These are phyloP conservation scores for Blastobotrys aristatus DNA, from an alignment of 1,139 yeast species.

Conservation along the genomic window DNA sequence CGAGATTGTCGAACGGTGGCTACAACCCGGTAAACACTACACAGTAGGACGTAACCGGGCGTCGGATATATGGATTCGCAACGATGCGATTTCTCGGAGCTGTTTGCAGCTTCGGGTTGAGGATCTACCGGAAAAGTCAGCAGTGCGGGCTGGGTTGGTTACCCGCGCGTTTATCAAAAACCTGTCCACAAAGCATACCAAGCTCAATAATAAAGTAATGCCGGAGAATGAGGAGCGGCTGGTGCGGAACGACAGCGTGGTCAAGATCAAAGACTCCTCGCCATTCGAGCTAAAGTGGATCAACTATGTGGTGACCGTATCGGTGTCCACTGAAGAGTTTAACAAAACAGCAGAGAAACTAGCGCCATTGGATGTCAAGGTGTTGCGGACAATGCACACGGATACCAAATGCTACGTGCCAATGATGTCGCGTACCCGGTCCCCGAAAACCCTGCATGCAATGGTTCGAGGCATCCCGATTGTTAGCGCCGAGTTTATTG, in stretches of 20 bases:
- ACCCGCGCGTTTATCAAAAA: neutral
- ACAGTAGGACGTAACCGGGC: neutral
- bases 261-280: neutral
- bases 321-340: neutral
- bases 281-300: neutral
- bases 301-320: neutral
- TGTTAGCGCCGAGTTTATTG: constrained; percentile 23
- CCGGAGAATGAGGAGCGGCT: neutral
- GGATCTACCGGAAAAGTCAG: neutral
- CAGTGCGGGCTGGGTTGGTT: neutral
- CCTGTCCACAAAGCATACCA: neutral
- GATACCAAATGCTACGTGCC: constrained; percentile 23
- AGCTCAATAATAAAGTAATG: neutral
- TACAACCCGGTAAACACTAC: constrained; percentile 5
- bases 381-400: constrained; percentile 23
- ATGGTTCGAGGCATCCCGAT: constrained; percentile 27
- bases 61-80: neutral
- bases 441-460: constrained; percentile 27
- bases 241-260: neutral
- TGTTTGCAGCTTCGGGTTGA: neutral
- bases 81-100: neutral
- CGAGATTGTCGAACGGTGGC: neutral
- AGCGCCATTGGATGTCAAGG: constrained; percentile 26
- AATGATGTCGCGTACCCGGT: constrained; percentile 11
- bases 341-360: neutral